These are phyloP conservation scores for Clausena lansium DNA, from an alignment of 345 rosid species.

Conservation along the genomic window DNA sequence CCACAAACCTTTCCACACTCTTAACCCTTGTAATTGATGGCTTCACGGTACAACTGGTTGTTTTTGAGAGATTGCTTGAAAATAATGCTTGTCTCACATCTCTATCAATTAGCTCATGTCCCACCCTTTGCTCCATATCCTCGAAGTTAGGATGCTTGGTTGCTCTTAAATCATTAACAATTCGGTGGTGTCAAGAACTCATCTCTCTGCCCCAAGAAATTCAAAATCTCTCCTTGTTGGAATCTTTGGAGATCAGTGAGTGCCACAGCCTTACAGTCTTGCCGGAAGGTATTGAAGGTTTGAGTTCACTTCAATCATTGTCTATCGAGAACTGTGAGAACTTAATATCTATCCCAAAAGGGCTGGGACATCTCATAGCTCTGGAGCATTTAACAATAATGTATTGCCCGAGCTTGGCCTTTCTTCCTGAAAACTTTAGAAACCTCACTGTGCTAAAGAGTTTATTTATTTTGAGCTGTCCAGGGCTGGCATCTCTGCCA, in stretches of 20 bases:
- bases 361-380: conserved; percentile 3
- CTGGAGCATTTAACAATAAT: conserved; percentile 13
- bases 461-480: conserved; percentile 5
- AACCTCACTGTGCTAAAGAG: neutral
- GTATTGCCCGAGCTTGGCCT: conserved; percentile 17
- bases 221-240: conserved; percentile 13
- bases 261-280: conserved; percentile 1
- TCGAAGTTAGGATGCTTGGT: neutral
- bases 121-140: conserved; percentile 1
- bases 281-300: conserved; percentile 13
- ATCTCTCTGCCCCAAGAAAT: conserved; percentile 9
- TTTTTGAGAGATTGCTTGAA: neutral
- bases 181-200: conserved; percentile 18
- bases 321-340: conserved; percentile 16
- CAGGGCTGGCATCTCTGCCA: conserved; percentile 1
- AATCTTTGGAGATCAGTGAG: conserved; percentile 19
- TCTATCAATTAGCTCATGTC: conserved; percentile 5
- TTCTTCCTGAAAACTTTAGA: conserved; percentile 4
- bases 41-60: neutral
- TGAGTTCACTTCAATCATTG: conserved; percentile 4
- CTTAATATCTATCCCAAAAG: neutral
- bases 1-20: conserved; percentile 1
- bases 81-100: conserved; percentile 11
- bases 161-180: conserved; percentile 1
- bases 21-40: conserved; percentile 1